A percentile compares a stretch with the other conserved stretches of the same genome.
Evolutionary conservation across 768 basidiomycete genomes (phyloP).

Genomic region (Suillus luteus): DNA sequence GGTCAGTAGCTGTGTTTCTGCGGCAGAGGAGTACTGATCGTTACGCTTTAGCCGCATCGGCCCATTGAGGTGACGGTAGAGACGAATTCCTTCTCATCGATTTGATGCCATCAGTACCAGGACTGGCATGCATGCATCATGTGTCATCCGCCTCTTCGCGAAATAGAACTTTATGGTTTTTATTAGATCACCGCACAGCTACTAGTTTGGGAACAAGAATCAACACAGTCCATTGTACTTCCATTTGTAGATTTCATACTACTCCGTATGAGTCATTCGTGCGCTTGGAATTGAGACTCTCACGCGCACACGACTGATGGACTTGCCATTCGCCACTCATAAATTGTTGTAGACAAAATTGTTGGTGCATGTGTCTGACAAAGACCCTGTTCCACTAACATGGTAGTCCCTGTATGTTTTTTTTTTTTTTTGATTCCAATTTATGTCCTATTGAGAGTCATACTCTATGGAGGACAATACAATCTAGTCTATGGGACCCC

Average conservation of each 20-base stretch:
- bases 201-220: background rate
- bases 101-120: background rate
- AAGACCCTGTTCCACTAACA: no score
- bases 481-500: no score
- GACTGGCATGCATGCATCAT: no score
- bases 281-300: background rate
- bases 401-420: background rate
- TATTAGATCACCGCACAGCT: background rate
- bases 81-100: background rate
- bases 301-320: background rate
- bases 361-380: background rate
- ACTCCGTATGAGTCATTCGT: background rate
- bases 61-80: background rate
- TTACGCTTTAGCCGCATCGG: background rate
- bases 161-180: background rate
- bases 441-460: no score
- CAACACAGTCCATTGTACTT: background rate
- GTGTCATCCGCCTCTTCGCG: background rate
- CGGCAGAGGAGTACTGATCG: background rate
- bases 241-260: background rate
- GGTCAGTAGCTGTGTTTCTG: background rate
- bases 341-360: background rate
- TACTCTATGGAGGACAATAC: no score
- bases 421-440: no score
- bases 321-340: background rate